Evolutionary conservation across 371 early-diverging fungal species (phyloP).

Genomic region (Catenaria anguillulae): DNA sequence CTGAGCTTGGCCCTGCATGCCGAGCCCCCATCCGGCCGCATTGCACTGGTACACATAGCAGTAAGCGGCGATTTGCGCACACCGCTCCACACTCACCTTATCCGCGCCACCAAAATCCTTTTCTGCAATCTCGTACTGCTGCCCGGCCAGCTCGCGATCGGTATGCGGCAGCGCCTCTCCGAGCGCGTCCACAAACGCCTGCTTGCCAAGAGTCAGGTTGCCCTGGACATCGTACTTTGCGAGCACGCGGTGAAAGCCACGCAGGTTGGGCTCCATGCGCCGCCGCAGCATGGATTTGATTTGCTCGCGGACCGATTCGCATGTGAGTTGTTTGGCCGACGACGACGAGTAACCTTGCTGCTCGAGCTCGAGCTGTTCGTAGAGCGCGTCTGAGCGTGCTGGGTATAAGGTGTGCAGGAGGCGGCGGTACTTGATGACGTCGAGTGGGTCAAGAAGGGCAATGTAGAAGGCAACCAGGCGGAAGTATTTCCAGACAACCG

Average conservation of each 20-base stretch:
- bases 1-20: background rate
- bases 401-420: constrained; percentile 8
- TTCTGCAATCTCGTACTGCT: constrained; percentile 5
- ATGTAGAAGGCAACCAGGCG: background rate
- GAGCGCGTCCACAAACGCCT: constrained; percentile 1
- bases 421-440: background rate
- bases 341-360: background rate
- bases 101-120: background rate
- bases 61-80: constrained; percentile 3
- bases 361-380: constrained; percentile 10
- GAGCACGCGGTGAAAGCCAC: constrained; percentile 4
- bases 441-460: background rate
- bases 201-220: background rate
- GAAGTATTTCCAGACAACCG: constrained; percentile 6
- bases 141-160: background rate
- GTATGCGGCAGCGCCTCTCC: background rate
- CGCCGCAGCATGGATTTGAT: constrained; percentile 4
- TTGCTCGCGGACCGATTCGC: constrained; percentile 4
- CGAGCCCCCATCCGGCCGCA: background rate
- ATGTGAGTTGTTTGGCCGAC: too few species aligned
- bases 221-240: background rate
- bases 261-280: constrained; percentile 5
- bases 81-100: background rate
- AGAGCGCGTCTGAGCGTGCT: constrained; percentile 4
- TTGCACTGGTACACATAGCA: constrained; percentile 2